Base-by-base conservation (phyloP, 2,329 filamentous ascomycete species). In the Sordariomycetes sp. region DNA sequence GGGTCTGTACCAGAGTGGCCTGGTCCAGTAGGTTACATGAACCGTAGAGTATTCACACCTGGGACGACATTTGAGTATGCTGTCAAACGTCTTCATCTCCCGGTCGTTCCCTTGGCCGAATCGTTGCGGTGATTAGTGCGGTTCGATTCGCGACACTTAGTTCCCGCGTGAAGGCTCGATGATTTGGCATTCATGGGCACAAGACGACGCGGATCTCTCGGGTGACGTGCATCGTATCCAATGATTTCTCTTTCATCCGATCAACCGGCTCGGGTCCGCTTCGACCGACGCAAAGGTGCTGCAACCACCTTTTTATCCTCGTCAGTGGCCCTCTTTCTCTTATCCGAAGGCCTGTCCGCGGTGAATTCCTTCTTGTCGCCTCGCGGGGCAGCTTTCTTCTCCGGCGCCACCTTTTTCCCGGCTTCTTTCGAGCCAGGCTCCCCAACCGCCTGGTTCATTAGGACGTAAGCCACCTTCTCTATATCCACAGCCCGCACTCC, bases 391-490 rank as follows among this genome's bases (percentile, higher is more conserved):
- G 12, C 3, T 10, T 13, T n/a, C 45, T 10, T 20, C 45, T 50
- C 45, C 3, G 25, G 42, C 28, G 15, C 15, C 13, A 15, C 20
- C 17, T 36, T 51, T 48, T 28, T 42, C 45, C 25, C 34, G 34
- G n/a, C n/a, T 15, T 22, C 48, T 52, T 52, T 3, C n/a, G 17
- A n/a, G n/a, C 55, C 45, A 8, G 55, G 42, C 8, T 56, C 48
- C 34, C n/a, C 48, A 28, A 34, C 32, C 6, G 45, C 2, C 24
- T 34, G 45, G n/a, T 52, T 81, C 65, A 87, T 79, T 54, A 88
- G 66, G 10, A 88, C 85, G 65, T 83, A 89, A 2, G 86, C 86
- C 20, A 85, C 86, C 66, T 79, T 85, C 68, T 90, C 87, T 5
- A 86, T 70, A 36, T 88, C 81, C 48, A 81, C 73, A 1, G 84